Conservation (phyloP, 345 rosid genomes). For the Tarenaya hassleriana region DNA sequence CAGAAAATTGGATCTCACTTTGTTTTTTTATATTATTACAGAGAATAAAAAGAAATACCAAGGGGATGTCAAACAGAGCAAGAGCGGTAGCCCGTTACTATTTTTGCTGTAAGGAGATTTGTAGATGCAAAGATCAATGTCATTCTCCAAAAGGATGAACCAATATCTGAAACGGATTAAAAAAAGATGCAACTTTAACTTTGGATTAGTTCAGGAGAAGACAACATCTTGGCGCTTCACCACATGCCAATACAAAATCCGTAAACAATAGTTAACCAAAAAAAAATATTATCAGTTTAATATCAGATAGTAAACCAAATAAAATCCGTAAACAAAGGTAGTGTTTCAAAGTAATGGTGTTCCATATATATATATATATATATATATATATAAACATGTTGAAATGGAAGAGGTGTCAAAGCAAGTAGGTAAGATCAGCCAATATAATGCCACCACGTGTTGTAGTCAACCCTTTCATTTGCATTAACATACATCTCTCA, state of each 20-base stretch:
- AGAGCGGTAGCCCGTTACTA: slow-evolving; percentile 81
- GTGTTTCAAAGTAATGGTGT: neutral
- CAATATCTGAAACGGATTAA: slow-evolving; percentile 64
- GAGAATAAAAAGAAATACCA: slow-evolving; percentile 19
- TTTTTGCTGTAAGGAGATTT: slow-evolving; percentile 74
- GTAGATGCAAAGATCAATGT: slow-evolving; percentile 90
- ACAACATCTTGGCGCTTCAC: neutral
- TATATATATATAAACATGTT: slow-evolving; percentile 2
- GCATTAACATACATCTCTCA: slow-evolving; percentile 88
- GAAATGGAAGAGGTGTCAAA: slow-evolving; percentile 44
- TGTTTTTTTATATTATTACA: slow-evolving; percentile 5
- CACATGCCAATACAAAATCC: neutral
- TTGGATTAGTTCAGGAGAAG: too few relatives aligned
- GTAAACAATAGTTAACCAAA: too few relatives aligned
- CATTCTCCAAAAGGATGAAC: slow-evolving; percentile 99
- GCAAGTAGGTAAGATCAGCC: slow-evolving; percentile 97
- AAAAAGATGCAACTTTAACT: too few relatives aligned
- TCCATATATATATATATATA: too few relatives aligned
- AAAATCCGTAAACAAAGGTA: too few relatives aligned
- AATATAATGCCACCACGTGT: slow-evolving; percentile 92
- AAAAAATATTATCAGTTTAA: too few relatives aligned
- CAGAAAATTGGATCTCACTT: neutral
- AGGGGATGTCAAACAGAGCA: slow-evolving; percentile 74
- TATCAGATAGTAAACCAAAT: too few relatives aligned
- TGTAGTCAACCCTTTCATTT: slow-evolving; percentile 77